Percentiles rank a stretch among this genome's conserved stretches.
phyloP scores from a whole-genome alignment of 2,329 filamentous ascomycete species.

The Gaeumannomyces sp. region DNA sequence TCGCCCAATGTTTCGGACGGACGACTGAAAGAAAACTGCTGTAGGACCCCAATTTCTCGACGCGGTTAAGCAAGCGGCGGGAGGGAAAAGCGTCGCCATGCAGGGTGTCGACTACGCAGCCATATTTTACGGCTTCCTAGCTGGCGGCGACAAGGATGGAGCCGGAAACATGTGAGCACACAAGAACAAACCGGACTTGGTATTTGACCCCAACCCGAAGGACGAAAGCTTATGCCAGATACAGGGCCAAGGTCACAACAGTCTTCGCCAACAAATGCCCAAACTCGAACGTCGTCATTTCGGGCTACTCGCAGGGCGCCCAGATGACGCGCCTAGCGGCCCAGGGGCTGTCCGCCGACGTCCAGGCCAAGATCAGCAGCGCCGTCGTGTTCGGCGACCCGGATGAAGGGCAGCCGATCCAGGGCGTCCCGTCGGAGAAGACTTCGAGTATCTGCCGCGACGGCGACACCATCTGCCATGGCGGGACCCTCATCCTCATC shows the following conservation, averaged over 20 bases:
- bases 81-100: conserved; percentile 15
- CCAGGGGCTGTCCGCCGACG: conserved; percentile 14
- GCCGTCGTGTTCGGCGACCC: conserved; percentile 26
- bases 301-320: conserved; percentile 30
- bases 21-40: no score
- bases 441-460: conserved; percentile 19
- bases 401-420: conserved; percentile 15
- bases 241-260: conserved; percentile 25
- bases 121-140: conserved; percentile 17
- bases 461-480: conserved; percentile 21
- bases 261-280: conserved; percentile 30
- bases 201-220: not conserved
- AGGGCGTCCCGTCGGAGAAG: conserved; percentile 14
- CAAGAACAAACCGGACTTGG: no score
- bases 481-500: conserved; percentile 19
- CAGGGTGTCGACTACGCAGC: conserved; percentile 24
- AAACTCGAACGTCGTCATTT: conserved; percentile 33
- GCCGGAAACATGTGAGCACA: conserved; percentile 12
- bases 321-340: conserved; percentile 25
- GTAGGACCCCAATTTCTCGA: conserved; percentile 21
- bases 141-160: conserved; percentile 19
- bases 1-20: no score
- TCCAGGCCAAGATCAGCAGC: conserved; percentile 17
- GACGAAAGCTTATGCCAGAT: not conserved
- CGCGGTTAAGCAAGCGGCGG: conserved; percentile 16